phyloP scores from a whole-genome alignment of 2,329 filamentous ascomycete species.

The Claviceps sp. region DNA sequence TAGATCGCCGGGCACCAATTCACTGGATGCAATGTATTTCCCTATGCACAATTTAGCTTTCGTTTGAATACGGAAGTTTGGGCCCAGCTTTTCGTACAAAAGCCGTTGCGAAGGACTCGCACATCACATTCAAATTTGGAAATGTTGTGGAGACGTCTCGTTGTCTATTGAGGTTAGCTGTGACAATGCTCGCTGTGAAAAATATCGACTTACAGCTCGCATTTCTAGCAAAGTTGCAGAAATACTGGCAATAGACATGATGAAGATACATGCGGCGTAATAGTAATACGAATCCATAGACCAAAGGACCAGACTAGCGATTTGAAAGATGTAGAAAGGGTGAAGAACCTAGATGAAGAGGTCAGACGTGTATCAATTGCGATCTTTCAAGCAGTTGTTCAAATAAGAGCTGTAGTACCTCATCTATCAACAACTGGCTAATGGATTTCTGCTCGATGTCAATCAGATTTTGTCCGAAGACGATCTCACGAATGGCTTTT shows the following conservation, averaged over 20 bases:
- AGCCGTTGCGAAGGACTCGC: conserved; percentile 82
- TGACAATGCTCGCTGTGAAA: not conserved
- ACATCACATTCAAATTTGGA: conserved; percentile 93
- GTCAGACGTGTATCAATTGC: not conserved
- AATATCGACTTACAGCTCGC: conserved; percentile 44
- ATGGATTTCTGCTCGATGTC: conserved; percentile 85
- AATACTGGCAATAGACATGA: conserved; percentile 90
- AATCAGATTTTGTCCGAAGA: conserved; percentile 85
- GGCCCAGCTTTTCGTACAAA: conserved; percentile 46
- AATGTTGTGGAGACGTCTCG: conserved; percentile 80
- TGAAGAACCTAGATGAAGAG: conserved; percentile 56
- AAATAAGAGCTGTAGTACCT: conserved; percentile 38
- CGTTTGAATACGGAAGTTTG: not conserved
- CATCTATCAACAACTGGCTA: conserved; percentile 73
- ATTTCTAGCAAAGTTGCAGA: conserved; percentile 82
- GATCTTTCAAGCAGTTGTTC: not conserved
- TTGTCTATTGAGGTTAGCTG: conserved; percentile 44
- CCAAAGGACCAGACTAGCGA: conserved; percentile 89
- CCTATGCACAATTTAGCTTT: conserved; percentile 26
- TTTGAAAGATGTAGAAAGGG: conserved; percentile 96
- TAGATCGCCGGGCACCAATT: conserved; percentile 88
- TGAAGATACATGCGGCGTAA: conserved; percentile 87
- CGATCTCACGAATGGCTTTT: conserved; percentile 64
- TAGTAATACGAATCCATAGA: conserved; percentile 96
- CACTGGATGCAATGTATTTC: conserved; percentile 74